A percentile compares a stretch with the other conserved stretches of the same genome.
Conservation (phyloP, 1,139 yeast species). For the Nematodospora anomalae region DNA sequence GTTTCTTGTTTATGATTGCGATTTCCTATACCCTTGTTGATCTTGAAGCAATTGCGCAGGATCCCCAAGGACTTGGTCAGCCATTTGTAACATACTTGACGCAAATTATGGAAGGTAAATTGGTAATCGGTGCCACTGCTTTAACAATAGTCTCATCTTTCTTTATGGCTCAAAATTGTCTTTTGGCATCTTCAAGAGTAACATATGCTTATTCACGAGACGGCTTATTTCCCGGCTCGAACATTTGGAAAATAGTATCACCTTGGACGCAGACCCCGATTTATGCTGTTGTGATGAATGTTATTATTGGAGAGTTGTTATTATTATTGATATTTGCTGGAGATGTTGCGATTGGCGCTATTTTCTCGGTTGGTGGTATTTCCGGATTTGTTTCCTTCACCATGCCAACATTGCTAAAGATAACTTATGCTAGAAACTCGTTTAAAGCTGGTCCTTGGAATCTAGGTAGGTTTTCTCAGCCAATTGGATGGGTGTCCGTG, state of each 20-base stretch:
- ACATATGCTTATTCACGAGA: slow-evolving; percentile 71
- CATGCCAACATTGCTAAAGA: slow-evolving; percentile 63
- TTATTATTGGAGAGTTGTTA: slow-evolving; percentile 55
- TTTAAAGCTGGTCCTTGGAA: slow-evolving; percentile 73
- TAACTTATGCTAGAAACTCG: slow-evolving; percentile 52
- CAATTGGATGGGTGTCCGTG: slow-evolving; percentile 36
- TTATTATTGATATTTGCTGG: slow-evolving; percentile 67
- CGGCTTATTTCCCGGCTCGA: slow-evolving; percentile 64
- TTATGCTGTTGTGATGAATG: slow-evolving; percentile 67
- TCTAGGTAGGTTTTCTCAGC: slow-evolving; percentile 55
- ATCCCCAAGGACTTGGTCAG: slow-evolving; percentile 57
- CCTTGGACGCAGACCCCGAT: slow-evolving; percentile 63
- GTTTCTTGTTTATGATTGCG: slow-evolving; percentile 63
- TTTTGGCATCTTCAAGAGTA: slow-evolving; percentile 70
- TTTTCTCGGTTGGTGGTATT: slow-evolving; percentile 76
- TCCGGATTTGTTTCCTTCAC: slow-evolving; percentile 70
- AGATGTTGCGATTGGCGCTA: slow-evolving; percentile 68
- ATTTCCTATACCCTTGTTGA: slow-evolving; percentile 65
- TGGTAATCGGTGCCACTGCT: slow-evolving; percentile 57
- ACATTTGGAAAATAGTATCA: slow-evolving; percentile 55
- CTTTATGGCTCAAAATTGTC: slow-evolving; percentile 70
- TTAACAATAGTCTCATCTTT: slow-evolving; percentile 60
- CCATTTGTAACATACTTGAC: slow-evolving; percentile 61
- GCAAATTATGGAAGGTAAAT: slow-evolving; percentile 47
- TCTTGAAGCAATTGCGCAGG: slow-evolving; percentile 49